Evolutionary conservation across 2,329 filamentous ascomycete species (phyloP), one percentile per base, ranked within the genome.

Genomic region (Cordyceps tenuipes): DNA sequence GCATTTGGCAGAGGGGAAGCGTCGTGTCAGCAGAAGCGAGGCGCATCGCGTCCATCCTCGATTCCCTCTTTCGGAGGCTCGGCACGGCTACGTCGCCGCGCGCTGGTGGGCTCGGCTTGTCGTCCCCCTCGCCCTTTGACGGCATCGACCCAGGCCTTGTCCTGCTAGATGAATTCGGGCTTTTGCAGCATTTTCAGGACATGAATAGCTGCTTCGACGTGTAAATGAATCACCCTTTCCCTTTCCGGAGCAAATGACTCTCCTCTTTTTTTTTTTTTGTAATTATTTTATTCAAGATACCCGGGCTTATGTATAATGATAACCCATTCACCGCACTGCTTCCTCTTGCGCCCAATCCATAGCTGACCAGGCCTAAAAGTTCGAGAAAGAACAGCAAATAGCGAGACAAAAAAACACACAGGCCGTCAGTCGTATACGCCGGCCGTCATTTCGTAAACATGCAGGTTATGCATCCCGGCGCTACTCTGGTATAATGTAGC

Each of bases 401-500:
- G 39, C 54, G 34, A 31, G 29, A 15, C 12, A 13, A 6, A 5
- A n/a, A 58, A 58, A 50, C 29, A 17, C 3, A 17, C 5, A 23
- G 57, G 57, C 57, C 57, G 48, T 51, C 13, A 59, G 36, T 59
- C 57, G 57, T 59, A 4, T 59, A 47, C 57, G 15, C 29, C 39
- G 57, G 57, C 57, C 49, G 49, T 52, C 17, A 46, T 19, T 8
- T 52, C 49, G 41, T 52, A 13, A 36, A 36, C 15, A 46, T 44
- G 23, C n/a, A 19, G 5, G 29, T 7, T 5, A 29, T 29, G 23
- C n/a, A 34, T 43, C 23, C 39, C 26, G 19, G 26, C 48, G 53
- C 57, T 59, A 59, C 48, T 39, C 64, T 63, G 63, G 63, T 67
- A 66, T 69, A 64, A 62, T 66, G 62, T 63, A 61, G 62, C 59